Conservation (phyloP, 2,329 filamentous ascomycete species). For the Neofusicoccum cordaticola region DNA sequence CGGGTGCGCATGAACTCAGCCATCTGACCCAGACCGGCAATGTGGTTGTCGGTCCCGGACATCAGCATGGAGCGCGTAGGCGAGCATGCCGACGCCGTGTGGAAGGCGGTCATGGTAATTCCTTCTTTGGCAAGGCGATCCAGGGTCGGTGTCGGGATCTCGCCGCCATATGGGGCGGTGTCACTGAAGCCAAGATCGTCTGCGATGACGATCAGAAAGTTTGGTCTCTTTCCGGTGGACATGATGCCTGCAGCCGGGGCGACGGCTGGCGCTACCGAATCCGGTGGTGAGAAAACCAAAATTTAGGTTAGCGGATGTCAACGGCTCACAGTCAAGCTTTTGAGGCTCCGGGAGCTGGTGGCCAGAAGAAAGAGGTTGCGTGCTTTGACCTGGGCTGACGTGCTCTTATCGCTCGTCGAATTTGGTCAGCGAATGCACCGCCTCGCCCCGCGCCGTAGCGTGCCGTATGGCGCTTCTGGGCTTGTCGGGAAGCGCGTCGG, state of each 20-base stretch:
- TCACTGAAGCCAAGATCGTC: slow-evolving; percentile 22
- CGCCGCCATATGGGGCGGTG: slow-evolving; percentile 17
- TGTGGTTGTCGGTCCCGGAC: slow-evolving; percentile 16
- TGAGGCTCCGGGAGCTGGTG: background rate
- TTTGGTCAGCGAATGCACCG: background rate
- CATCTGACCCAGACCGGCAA: slow-evolving; percentile 18
- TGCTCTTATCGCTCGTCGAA: background rate
- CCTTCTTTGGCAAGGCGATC: slow-evolving; percentile 16
- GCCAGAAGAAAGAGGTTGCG: background rate
- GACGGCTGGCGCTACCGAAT: too few species aligned
- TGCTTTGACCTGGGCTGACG: background rate
- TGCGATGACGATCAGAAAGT: slow-evolving; percentile 30
- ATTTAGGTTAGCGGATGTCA: too few species aligned
- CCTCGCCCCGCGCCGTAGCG: background rate
- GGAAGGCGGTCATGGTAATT: slow-evolving; percentile 16
- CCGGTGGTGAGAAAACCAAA: too few species aligned
- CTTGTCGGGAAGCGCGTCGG: too few species aligned
- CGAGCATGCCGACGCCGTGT: slow-evolving; percentile 19
- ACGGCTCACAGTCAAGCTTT: background rate
- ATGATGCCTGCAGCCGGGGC: background rate
- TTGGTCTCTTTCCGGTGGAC: slow-evolving; percentile 15
- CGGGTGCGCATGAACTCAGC: background rate
- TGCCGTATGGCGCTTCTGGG: too few species aligned
- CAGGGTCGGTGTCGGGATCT: slow-evolving; percentile 18
- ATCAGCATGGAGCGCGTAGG: slow-evolving; percentile 20